Percentiles rank a stretch among this genome's conserved stretches.
phyloP scores from a whole-genome alignment of 164 flowering plant species.

The Saururus chinensis region DNA sequence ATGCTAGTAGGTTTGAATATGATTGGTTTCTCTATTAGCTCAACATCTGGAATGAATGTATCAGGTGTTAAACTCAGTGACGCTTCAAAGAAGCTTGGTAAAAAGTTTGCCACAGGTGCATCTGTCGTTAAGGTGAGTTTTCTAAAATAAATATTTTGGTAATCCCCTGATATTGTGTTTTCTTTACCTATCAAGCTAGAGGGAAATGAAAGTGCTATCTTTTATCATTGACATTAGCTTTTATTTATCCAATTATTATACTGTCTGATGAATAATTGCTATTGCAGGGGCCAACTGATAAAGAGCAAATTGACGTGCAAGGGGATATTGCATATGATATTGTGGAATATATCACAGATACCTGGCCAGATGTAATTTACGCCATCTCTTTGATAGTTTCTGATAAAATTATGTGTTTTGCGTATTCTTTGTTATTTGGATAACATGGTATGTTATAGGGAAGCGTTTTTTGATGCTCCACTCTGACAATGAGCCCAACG shows the following conservation, averaged over 20 bases:
- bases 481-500: too few species aligned
- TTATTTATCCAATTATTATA: too few species aligned
- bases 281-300: conserved; percentile 83
- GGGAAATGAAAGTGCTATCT: background rate
- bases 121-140: conserved; percentile 83
- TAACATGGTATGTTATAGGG: too few species aligned
- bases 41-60: conserved; percentile 3
- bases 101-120: conserved; percentile 99
- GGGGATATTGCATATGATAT: conserved; percentile 87
- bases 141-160: background rate
- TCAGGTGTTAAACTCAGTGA: conserved; percentile 93
- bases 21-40: background rate
- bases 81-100: conserved; percentile 97
- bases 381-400: conserved; percentile 1
- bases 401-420: background rate
- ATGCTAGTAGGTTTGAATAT: background rate
- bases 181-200: background rate
- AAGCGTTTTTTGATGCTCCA: too few species aligned
- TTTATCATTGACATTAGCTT: background rate
- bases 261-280: background rate
- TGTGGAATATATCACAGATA: conserved; percentile 84
- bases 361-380: conserved; percentile 84
- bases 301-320: conserved; percentile 97
- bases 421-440: too few species aligned
- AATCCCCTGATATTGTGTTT: too few species aligned